Evolutionary conservation across 106 monocot species (phyloP).

Genomic region (Dactylorhiza incarnata): DNA sequence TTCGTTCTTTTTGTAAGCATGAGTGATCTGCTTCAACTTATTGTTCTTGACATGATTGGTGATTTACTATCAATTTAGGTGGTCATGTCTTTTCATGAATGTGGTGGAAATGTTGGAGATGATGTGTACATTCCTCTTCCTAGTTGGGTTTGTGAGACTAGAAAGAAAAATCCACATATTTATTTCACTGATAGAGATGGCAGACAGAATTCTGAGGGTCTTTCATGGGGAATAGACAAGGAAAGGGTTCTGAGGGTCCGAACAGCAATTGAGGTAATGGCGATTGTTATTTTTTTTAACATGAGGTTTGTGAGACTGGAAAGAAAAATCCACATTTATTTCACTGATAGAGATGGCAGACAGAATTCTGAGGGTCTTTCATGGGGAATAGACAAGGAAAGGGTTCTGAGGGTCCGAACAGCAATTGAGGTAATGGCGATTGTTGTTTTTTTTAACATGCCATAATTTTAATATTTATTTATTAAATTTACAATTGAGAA

Average conservation of each 20-base stretch:
- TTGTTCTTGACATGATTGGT: too few species aligned
- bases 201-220: background rate
- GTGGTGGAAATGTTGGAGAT: too few species aligned
- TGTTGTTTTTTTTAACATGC: background rate
- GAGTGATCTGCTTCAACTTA: background rate
- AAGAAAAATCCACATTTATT: slow-evolving; percentile 79
- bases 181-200: too few species aligned
- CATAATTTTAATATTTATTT: background rate
- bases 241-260: too few species aligned
- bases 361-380: slow-evolving; percentile 69
- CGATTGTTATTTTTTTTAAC: slow-evolving; percentile 61
- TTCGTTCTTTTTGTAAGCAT: background rate
- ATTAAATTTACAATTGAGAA: background rate
- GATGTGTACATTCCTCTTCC: too few species aligned
- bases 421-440: slow-evolving; percentile 63
- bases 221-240: slow-evolving; percentile 81
- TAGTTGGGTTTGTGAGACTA: too few species aligned
- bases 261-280: slow-evolving; percentile 92
- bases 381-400: slow-evolving; percentile 94
- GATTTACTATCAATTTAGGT: too few species aligned
- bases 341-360: slow-evolving; percentile 72
- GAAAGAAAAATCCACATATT: too few species aligned
- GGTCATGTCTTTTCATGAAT: too few species aligned
- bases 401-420: slow-evolving; percentile 78
- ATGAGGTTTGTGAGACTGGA: slow-evolving; percentile 79